A percentile compares a stretch with the other conserved stretches of the same genome.
These are phyloP conservation scores for Botrytis sinoallii DNA, from an alignment of 2,329 filamentous ascomycete genomes.

Conservation along the genomic window DNA sequence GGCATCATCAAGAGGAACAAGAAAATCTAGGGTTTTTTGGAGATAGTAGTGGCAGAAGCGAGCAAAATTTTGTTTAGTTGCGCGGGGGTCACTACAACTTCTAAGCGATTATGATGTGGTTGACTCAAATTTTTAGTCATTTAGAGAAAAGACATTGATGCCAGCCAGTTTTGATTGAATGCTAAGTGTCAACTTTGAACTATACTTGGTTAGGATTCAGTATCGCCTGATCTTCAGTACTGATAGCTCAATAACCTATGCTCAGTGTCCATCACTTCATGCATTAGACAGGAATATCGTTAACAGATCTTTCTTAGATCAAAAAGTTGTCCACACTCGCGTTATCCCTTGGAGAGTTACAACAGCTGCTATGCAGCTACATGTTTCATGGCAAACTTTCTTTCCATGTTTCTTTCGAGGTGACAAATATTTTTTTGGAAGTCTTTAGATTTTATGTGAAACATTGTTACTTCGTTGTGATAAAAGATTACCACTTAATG, in stretches of 20 bases:
- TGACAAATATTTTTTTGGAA: not conserved
- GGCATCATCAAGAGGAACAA: too few species aligned
- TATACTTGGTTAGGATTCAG: not conserved
- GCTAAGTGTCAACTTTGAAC: too few species aligned
- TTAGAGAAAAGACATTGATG: too few species aligned
- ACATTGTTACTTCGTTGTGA: not conserved
- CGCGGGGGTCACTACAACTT: too few species aligned
- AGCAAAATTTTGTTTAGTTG: too few species aligned
- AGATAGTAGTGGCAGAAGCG: too few species aligned
- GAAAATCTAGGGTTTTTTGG: too few species aligned
- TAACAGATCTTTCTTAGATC: not conserved
- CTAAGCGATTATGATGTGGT: too few species aligned
- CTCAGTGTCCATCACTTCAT: too few species aligned
- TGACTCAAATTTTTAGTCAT: too few species aligned
- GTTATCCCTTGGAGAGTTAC: not conserved
- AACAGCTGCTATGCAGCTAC: not conserved
- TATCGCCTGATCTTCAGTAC: not conserved
- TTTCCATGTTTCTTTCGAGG: not conserved
- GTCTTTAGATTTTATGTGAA: not conserved
- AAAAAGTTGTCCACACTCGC: not conserved
- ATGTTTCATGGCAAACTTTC: not conserved
- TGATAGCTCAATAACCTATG: not conserved
- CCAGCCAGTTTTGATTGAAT: too few species aligned
- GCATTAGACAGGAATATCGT: not conserved
- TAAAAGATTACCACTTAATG: not conserved